Evolutionary conservation across 1,139 yeast species (phyloP).

Genomic region (Kodamaea fungicola): DNA sequence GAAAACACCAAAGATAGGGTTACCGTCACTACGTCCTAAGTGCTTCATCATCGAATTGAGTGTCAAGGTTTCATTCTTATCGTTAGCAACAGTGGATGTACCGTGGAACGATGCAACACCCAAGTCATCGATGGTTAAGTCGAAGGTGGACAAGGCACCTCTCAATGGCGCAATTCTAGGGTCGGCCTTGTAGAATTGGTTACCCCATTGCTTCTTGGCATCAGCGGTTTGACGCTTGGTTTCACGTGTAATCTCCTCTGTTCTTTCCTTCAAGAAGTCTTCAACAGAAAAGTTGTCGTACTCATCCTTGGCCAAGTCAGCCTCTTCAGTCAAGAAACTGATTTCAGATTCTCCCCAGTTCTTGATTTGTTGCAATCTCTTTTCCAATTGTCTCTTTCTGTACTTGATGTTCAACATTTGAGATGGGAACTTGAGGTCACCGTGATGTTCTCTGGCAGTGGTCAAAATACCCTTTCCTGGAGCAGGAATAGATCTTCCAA

Average conservation of each 20-base stretch:
- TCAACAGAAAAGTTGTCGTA: conserved; percentile 49
- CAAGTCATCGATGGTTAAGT: conserved; percentile 89
- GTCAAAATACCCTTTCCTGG: conserved; percentile 99
- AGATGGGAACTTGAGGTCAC: conserved; percentile 75
- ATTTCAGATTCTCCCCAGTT: conserved; percentile 84
- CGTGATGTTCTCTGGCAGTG: conserved; percentile 92
- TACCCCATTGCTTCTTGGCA: conserved; percentile 94
- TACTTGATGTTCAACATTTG: conserved; percentile 85
- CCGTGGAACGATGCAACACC: conserved; percentile 99
- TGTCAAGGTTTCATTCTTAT: conserved; percentile 94
- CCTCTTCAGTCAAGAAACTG: conserved; percentile 47
- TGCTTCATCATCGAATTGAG: conserved; percentile 90
- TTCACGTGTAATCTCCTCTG: conserved; percentile 84
- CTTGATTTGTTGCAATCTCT: conserved; percentile 75
- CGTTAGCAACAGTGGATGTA: conserved; percentile 96
- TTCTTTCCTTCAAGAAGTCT: conserved; percentile 72
- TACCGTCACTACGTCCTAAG: conserved; percentile 95
- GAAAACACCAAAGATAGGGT: conserved; percentile 97
- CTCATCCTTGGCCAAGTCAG: conserved; percentile 63
- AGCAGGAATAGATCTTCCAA: conserved; percentile 98
- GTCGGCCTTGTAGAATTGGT: conserved; percentile 85
- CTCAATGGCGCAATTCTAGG: conserved; percentile 95
- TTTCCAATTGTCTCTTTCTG: conserved; percentile 87
- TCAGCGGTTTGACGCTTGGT: conserved; percentile 81
- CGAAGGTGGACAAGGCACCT: conserved; percentile 93